Evolutionary conservation across 75 land plant species (phyloP), one percentile per base, ranked within the genome.

Genomic region (Sequoia sempervirens): DNA sequence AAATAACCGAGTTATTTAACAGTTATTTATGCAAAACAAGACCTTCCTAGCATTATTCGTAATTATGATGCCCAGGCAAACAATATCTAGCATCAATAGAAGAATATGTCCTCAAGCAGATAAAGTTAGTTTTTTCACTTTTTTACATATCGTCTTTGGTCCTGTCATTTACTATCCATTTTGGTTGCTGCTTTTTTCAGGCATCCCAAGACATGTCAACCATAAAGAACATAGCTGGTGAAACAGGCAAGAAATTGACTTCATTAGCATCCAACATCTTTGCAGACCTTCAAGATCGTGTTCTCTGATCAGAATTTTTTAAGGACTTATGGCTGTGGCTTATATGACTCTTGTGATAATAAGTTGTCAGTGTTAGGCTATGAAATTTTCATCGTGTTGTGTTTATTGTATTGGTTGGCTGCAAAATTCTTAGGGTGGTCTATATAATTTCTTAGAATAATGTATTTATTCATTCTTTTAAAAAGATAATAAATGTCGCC

Each of bases 141-240:
- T 70, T 46, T 76, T 34, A 5, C 53, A 75, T 23, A 37, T 26
- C 18, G 41, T 17, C 10, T 7, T 56, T 72, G 83, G 15, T 81
- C 50, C 26, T 81, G 17, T 47, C 52, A 13, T 43, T 76, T 28
- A 45, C 52, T n/a, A 45, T 83, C 18, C 52, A 32, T 41, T 30
- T 74, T 40, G 50, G 1, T 75, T 83, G 84, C 18, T 84, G 18
- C n/a, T 50, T 85, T 23, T 53, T 38, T 40, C 91, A 96, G 99
- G 96, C 98, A 45, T 92, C 94, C 53, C 98, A 94, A 75, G 99
- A 96, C 73, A 87, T 96, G 43, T 94, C 96, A 12, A 88, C 92
- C 2, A 84, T 97, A 74, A 97, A 96, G 81, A 86, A 89, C 83
- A 94, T 97, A 41, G 98, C 99, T 37, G 98, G 99, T 64, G 92